Conservation (phyloP, 495 filamentous ascomycete genomes). For the Astrothelium macrocarpum region DNA sequence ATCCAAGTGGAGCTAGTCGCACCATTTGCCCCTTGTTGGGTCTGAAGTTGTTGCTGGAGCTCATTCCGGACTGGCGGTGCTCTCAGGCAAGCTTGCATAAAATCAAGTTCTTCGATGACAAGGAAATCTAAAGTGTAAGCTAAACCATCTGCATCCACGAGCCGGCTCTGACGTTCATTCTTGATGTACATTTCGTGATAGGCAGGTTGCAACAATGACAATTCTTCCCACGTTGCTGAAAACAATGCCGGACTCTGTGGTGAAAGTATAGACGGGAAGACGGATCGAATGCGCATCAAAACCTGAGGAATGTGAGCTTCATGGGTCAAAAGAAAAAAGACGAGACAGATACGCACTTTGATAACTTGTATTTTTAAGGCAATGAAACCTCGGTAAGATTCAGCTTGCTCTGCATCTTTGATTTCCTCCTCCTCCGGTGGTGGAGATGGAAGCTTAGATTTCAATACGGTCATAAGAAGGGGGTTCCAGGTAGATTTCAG, state of each 20-base stretch:
- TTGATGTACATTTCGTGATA: conserved; percentile 79
- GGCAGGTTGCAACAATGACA: conserved; percentile 55
- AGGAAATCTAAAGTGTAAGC: conserved; percentile 93
- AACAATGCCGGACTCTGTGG: conserved; percentile 73
- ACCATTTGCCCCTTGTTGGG: conserved; percentile 45
- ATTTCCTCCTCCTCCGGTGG: conserved; percentile 48
- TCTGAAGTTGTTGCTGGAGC: conserved; percentile 58
- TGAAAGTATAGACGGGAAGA: conserved; percentile 73
- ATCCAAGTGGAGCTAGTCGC: conserved; percentile 57
- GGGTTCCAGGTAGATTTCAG: conserved; percentile 68
- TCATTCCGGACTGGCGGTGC: conserved; percentile 78
- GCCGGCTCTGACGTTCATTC: conserved; percentile 70
- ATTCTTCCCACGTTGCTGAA: conserved; percentile 74
- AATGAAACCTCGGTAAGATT: conserved; percentile 61
- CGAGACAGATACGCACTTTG: conserved; percentile 42
- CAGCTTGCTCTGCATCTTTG: conserved; percentile 34
- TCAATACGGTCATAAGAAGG: conserved; percentile 68
- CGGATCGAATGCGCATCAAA: conserved; percentile 73
- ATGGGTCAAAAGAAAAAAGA: not conserved
- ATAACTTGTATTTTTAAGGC: conserved; percentile 82
- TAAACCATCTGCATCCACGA: conserved; percentile 86
- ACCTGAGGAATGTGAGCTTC: conserved; percentile 44
- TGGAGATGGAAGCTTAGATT: conserved; percentile 56
- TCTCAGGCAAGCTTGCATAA: conserved; percentile 76
- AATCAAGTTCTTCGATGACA: conserved; percentile 84